Evolutionary conservation across 345 rosid species (phyloP).

Genomic region (thale cress (Arabidopsis thaliana)): DNA sequence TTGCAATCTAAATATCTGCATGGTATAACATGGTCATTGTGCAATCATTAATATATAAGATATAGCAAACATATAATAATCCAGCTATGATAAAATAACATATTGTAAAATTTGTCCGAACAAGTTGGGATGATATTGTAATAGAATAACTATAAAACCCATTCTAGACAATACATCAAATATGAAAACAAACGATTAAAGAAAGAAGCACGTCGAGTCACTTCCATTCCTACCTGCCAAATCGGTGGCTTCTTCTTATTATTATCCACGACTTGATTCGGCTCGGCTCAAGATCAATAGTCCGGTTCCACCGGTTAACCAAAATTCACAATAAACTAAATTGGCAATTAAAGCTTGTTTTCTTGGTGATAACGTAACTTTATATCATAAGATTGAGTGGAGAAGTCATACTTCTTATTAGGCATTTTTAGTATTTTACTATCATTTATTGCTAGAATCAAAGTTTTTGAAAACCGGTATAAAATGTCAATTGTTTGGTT

Average conservation of each 20-base stretch:
- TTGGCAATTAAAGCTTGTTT: background rate
- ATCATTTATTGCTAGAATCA: background rate
- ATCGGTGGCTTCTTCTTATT: constrained; percentile 13
- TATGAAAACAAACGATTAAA: constrained; percentile 21
- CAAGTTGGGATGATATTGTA: constrained; percentile 33
- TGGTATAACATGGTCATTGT: constrained; percentile 22
- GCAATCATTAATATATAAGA: constrained; percentile 8
- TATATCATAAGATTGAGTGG: background rate
- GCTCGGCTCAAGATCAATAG: background rate
- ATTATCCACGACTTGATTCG: background rate
- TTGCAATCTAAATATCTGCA: background rate
- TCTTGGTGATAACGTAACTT: background rate
- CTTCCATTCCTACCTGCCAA: constrained; percentile 30
- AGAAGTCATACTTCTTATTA: background rate
- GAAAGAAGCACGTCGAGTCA: constrained; percentile 20
- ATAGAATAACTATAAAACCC: constrained; percentile 16
- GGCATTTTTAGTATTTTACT: background rate
- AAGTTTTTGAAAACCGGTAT: background rate
- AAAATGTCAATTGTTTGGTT: constrained; percentile 25
- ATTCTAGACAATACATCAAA: constrained; percentile 1
- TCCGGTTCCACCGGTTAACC: background rate
- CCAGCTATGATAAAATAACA: background rate
- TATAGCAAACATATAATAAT: background rate
- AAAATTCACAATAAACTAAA: background rate
- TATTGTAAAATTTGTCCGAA: background rate